Base-by-base conservation (phyloP, 805 yeast genomes). In the Monosporozyma yasuniensis region DNA sequence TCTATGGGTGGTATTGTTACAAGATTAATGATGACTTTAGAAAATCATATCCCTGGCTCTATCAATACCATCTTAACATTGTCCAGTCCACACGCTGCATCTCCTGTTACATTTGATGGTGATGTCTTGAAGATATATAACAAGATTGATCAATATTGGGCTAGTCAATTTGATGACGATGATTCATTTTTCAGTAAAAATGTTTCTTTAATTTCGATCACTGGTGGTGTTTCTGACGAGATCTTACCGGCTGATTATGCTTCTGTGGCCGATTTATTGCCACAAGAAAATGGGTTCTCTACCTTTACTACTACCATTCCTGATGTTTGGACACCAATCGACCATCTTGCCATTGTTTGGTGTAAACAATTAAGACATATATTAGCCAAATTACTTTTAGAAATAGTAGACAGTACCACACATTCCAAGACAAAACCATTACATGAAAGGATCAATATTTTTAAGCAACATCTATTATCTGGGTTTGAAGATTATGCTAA, bases 1-100 rank as follows among this genome's bases (percentile, higher is more conserved):
- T 91, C 98, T 0, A 91, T 91, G 99, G 99, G 99, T 41, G 99
- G 99, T 2, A 78, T 91, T 16, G 98, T 93, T 1, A 85, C 96
- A 3, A 74, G 98, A 51, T 82, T 87, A 0, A 79, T 90, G 79
- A 74, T 87, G 6, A 81, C 95, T 0, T 67, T 91, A 48, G 84
- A 88, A 1, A 90, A 88, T 60, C 90, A 87, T 62, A 59, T 72
- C 1, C 76, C 76, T 3, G 78, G 75, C 21, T 84, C 96, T 1
- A 80, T 93, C 19, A 89, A 87, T 60, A 83, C 96, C 0, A 83
- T 91, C 14, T 56, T 90, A 21, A 90, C 98, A 0, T 69, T 91
- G 35, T 84, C 96, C 0, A 80, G 97, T 0, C 99, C 99, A 0
- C 98, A 93, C 63, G 79, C 90, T 0, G 86, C 87, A 0, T 84